These are phyloP conservation scores for Elymus sibiricus DNA, from an alignment of 176 grass and related monocot species.

Conservation along the genomic window DNA sequence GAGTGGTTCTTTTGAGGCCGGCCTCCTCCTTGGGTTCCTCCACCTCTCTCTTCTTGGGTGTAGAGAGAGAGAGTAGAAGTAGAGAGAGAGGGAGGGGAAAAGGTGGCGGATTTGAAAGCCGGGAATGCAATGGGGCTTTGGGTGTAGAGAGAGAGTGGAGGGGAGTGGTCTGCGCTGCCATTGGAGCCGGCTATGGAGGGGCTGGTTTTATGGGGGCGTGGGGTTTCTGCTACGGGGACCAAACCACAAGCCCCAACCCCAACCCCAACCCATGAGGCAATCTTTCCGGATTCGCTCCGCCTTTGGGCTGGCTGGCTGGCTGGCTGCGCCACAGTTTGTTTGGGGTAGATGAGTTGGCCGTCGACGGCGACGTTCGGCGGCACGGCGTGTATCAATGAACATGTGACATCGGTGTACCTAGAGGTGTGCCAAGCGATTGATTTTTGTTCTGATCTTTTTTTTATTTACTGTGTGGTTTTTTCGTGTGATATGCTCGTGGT, in stretches of 20 bases:
- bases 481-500: neutral
- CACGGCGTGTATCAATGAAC: neutral
- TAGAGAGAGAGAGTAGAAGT: neutral
- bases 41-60: neutral
- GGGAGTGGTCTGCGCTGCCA: neutral
- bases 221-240: constrained; percentile 59
- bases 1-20: constrained; percentile 51
- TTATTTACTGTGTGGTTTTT: neutral
- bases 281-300: no score
- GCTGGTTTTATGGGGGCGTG: constrained; percentile 39
- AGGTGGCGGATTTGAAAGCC: constrained; percentile 50
- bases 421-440: neutral
- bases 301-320: no score
- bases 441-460: neutral
- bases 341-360: constrained; percentile 16
- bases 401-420: neutral
- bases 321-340: neutral
- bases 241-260: neutral
- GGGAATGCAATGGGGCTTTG: constrained; percentile 45
- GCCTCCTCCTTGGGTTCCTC: constrained; percentile 4
- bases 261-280: neutral
- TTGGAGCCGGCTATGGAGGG: constrained; percentile 19
- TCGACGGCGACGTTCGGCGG: neutral
- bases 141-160: neutral
- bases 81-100: neutral